phyloP scores from a whole-genome alignment of 2,329 filamentous ascomycete genomes.

The Fusarium caatingaense region DNA sequence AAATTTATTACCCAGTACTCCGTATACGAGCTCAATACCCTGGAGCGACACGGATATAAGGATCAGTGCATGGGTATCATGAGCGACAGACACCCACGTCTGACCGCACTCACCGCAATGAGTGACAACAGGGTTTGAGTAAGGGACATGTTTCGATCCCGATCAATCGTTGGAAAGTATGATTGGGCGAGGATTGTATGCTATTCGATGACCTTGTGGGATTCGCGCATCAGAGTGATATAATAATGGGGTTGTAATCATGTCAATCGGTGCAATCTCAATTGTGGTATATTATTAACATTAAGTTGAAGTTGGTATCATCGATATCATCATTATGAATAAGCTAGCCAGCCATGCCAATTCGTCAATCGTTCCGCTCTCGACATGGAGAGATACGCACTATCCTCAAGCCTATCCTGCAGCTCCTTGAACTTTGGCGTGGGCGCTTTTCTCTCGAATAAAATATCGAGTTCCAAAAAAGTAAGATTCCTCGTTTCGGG shows the following conservation, averaged over 20 bases:
- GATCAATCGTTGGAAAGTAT: not conserved
- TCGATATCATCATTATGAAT: slow-evolving; percentile 31
- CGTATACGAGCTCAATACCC: no score
- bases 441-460: slow-evolving; percentile 45
- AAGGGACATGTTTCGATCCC: no score
- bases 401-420: slow-evolving; percentile 38
- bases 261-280: not conserved
- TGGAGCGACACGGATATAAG: not conserved
- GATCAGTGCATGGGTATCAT: not conserved
- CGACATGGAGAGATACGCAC: slow-evolving; percentile 36
- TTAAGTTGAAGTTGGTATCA: not conserved
- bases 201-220: not conserved
- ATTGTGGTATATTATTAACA: not conserved
- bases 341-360: slow-evolving; percentile 44
- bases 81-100: not conserved
- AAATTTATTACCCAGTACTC: not conserved
- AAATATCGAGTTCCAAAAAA: slow-evolving; percentile 45
- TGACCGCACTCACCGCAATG: not conserved
- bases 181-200: not conserved
- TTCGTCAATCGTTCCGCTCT: slow-evolving; percentile 36
- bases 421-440: slow-evolving; percentile 49
- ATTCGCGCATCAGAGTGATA: no score
- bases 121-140: not conserved
- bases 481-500: slow-evolving; percentile 47
- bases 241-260: not conserved